Evolutionary conservation across 2,329 filamentous ascomycete genomes (phyloP).

Genomic region (Anisogramma anomala): DNA sequence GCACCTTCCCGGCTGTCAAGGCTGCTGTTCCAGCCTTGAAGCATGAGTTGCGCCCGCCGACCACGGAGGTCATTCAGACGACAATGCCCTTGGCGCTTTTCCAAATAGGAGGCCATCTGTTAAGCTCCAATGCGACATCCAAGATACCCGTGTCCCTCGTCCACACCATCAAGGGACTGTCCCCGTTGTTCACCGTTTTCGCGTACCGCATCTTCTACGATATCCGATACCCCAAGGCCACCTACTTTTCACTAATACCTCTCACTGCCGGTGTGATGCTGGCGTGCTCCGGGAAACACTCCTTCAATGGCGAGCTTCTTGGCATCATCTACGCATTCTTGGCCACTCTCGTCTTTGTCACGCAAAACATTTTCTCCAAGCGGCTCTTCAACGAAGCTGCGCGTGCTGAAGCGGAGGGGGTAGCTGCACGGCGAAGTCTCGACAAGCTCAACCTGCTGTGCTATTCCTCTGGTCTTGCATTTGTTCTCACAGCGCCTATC

Average conservation of each 20-base stretch:
- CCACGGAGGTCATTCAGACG: slow-evolving; percentile 67
- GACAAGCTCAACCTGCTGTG: slow-evolving; percentile 95
- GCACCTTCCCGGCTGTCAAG: slow-evolving; percentile 58
- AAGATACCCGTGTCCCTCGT: slow-evolving; percentile 94
- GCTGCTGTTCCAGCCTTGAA: slow-evolving; percentile 65
- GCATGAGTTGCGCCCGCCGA: slow-evolving; percentile 72
- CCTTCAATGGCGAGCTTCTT: slow-evolving; percentile 72
- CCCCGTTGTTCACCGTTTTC: slow-evolving; percentile 85
- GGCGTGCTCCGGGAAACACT: slow-evolving; percentile 74
- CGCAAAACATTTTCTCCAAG: slow-evolving; percentile 97
- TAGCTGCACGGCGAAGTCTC: slow-evolving; percentile 58
- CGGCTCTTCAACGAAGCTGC: slow-evolving; percentile 93
- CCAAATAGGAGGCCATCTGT: slow-evolving; percentile 83
- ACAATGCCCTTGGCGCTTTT: slow-evolving; percentile 89
- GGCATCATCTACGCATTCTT: slow-evolving; percentile 83
- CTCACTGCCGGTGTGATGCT: slow-evolving; percentile 91
- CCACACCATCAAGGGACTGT: slow-evolving; percentile 96
- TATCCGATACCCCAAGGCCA: slow-evolving; percentile 76
- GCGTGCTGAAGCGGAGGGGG: slow-evolving; percentile 65
- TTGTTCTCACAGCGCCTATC: slow-evolving; percentile 75
- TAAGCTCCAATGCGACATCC: slow-evolving; percentile 86
- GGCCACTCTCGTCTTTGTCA: slow-evolving; percentile 90
- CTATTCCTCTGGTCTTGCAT: slow-evolving; percentile 92
- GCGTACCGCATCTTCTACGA: slow-evolving; percentile 85
- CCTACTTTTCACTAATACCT: slow-evolving; percentile 81